Evolutionary conservation across 2,329 filamentous ascomycete genomes (phyloP), one percentile per base, ranked within the genome.

Genomic region (Paraphaeosphaeria minitans): DNA sequence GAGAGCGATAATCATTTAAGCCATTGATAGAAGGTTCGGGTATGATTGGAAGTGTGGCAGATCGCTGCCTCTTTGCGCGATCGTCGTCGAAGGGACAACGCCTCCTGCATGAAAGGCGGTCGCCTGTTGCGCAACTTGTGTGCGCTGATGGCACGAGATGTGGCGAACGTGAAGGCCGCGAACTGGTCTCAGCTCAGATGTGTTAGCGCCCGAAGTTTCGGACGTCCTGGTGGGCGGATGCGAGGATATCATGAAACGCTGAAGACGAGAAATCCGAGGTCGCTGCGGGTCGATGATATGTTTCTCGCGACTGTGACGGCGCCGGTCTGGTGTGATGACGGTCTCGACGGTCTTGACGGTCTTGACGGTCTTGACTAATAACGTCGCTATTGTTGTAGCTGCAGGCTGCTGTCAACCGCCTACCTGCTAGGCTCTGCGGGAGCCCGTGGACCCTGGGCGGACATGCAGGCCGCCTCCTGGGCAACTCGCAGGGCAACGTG

Each of bases 1-100:
- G 61, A 51, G 62, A 67, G 65, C 61, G 59, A 66, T 63, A 67
- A 66, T 61, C 60, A 66, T 64, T 64, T 55, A 55, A 60, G 51
- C 41, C 62, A 43, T 56, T 57, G 60, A 61, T 57, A 63, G 61
- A 61, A 61, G 50, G 46, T 19, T 55, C 52, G 42, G 13, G 13
- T 21, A 21, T 68, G 56, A 65, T 68, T 66, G 62, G 66, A 48
- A 33, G 27, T 37, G 39, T 37, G 19, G 52, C 56, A 53, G 56
- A 56, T 46, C 46, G 59, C 55, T 56, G 35, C 58, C 48, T 21
- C 14, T 27, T 41, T 58, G 49, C 27, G 50, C 58, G 57, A 66
- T 67, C 64, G 49, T 55, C 53, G 56, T 51, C 47, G 51, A 58
- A 27, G 33, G 33, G 27, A 22, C 37, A 51, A 47, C 45, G 56